A percentile compares a stretch with the other conserved stretches of the same genome.
Conservation (phyloP, 345 rosid species). For the Lagerstroemia speciosa region DNA sequence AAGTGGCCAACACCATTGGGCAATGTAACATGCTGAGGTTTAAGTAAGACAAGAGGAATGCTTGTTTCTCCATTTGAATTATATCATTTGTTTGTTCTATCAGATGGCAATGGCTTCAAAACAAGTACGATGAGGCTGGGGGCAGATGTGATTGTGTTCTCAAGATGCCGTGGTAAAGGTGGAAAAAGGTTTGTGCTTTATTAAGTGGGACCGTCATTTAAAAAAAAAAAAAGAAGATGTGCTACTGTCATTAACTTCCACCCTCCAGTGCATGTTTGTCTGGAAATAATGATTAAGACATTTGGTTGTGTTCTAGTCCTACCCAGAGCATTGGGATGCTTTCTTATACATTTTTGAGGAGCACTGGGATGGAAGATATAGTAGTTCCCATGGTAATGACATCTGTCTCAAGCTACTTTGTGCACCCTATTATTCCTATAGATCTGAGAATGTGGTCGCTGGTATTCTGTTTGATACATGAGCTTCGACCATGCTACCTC, state of each 20-base stretch:
- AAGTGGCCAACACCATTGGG: constrained; percentile 72
- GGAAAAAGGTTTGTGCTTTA: constrained; percentile 47
- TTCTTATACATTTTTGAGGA: constrained; percentile 84
- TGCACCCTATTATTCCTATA: background rate
- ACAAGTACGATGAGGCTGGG: constrained; percentile 99
- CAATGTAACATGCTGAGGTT: constrained; percentile 40
- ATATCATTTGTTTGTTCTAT: background rate
- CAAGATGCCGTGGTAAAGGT: constrained; percentile 57
- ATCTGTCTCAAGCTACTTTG: background rate
- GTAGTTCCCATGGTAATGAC: constrained; percentile 88
- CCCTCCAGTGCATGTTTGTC: background rate
- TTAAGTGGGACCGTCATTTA: background rate
- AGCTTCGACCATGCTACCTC: background rate
- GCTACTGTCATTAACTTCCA: too few species aligned
- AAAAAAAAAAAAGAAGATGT: too few species aligned
- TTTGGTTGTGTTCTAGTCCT: constrained; percentile 39
- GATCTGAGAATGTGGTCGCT: background rate
- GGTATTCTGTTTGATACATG: background rate
- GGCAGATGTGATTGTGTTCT: constrained; percentile 96
- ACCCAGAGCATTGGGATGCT: constrained; percentile 90
- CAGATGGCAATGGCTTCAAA: constrained; percentile 97
- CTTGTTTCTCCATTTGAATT: background rate
- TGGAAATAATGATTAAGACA: background rate
- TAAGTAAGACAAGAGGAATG: background rate
- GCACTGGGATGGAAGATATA: constrained; percentile 88